Evolutionary conservation across 257 asterid species (phyloP), one percentile per base, ranked within the genome.

Genomic region (Solanum rostratum): DNA sequence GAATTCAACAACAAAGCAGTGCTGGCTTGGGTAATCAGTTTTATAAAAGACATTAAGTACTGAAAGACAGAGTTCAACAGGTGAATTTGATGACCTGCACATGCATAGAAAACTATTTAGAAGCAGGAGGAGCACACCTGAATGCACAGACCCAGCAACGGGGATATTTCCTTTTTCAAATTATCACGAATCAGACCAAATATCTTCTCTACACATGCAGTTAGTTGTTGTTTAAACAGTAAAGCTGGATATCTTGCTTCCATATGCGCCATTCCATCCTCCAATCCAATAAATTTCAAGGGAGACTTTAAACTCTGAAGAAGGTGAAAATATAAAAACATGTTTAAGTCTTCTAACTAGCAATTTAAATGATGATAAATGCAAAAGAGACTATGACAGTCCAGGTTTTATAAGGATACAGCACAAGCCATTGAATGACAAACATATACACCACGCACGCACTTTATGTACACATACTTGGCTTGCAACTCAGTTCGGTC

Each of bases 181-280:
- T 97, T 97, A 88, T 97, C 99, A 62, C 99, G 94, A 83, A 97
- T 97, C 92, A 93, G 84, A 83, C 98, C 99, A 89, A 97, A 97
- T 84, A 95, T 95, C 91, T 97, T 97, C 92, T 97, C 99, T 5
- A 97, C 97, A 82, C 95, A 95, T 79, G 99, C 98, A 80, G 98
- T 94, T 90, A 95, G 84, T 86, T 95, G 99, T 87, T 97, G 99
- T 85, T 95, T 97, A 90, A 97, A 95, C 83, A 94, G 88, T 69
- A 94, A 73, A 86, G 99, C 97, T 43, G 99, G 99, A 87, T 91
- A 95, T 88, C 94, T 95, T 83, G 99, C 98, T 88, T 97, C 99
- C 93, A 91, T 88, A 86, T 90, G 98, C 30, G 98, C 93, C 85
- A 90, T 74, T 55, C 96, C 93, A 88, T 95, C 99, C 86, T 95